Conservation (phyloP, 2,329 filamentous ascomycete species). For the Pyrenophora seminiperda region DNA sequence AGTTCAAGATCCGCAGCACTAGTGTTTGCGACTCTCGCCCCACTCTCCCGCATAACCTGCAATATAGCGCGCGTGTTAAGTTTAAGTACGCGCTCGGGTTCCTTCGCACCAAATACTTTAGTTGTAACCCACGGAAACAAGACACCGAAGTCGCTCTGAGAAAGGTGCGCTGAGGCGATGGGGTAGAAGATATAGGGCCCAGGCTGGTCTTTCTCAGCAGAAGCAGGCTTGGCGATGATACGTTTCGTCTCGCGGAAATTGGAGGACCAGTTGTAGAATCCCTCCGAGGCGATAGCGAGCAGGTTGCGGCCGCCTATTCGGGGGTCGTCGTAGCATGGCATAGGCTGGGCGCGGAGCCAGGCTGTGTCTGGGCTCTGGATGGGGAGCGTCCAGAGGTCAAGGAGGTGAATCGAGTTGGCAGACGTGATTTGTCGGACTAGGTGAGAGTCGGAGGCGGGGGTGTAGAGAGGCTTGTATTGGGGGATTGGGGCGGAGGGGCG, state of each 20-base stretch:
- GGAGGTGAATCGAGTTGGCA: conserved; percentile 67
- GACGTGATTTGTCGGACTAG: conserved; percentile 71
- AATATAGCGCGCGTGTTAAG: conserved; percentile 82
- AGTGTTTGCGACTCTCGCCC: conserved; percentile 50
- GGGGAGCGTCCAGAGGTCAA: conserved; percentile 83
- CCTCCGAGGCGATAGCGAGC: conserved; percentile 74
- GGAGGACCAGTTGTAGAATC: conserved; percentile 77
- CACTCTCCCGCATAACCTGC: conserved; percentile 64
- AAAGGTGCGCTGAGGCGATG: conserved; percentile 74
- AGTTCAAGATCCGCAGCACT: conserved; percentile 50
- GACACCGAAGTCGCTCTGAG: conserved; percentile 81
- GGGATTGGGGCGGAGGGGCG: conserved; percentile 53
- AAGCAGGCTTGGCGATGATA: conserved; percentile 64
- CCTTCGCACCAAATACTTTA: conserved; percentile 60
- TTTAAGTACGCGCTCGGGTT: conserved; percentile 79
- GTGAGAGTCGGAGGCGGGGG: conserved; percentile 59
- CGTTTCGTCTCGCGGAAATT: conserved; percentile 73
- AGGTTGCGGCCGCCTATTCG: conserved; percentile 60
- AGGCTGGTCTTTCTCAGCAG: conserved; percentile 48
- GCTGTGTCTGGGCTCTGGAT: conserved; percentile 66
- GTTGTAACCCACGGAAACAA: conserved; percentile 72
- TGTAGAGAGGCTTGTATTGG: conserved; percentile 65
- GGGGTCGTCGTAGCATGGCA: conserved; percentile 69
- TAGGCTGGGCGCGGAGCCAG: conserved; percentile 71
- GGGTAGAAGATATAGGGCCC: conserved; percentile 76